phyloP scores from a whole-genome alignment of 176 grass and related monocot genomes.

The Bromus sterilis region DNA sequence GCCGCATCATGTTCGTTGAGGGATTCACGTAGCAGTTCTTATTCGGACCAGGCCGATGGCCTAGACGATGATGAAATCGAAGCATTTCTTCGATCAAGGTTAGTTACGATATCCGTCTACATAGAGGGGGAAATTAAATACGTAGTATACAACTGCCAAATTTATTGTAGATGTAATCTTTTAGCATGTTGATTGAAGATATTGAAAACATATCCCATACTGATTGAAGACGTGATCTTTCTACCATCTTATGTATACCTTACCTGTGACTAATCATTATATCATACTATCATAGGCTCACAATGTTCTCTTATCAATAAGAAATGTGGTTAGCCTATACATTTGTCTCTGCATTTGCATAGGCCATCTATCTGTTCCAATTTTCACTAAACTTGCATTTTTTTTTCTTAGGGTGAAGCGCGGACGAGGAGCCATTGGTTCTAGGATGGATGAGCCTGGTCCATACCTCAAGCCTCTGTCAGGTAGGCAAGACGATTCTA shows the following conservation, averaged over 20 bases:
- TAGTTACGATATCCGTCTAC: neutral
- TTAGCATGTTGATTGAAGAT: too few species aligned
- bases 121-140: neutral
- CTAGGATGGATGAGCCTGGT: slow-evolving; percentile 67
- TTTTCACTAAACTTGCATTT: neutral
- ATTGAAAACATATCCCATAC: neutral
- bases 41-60: slow-evolving; percentile 4
- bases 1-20: slow-evolving; percentile 5
- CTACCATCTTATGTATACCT: neutral
- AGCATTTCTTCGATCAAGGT: slow-evolving; percentile 55
- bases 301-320: neutral
- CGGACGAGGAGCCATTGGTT: slow-evolving; percentile 53
- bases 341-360: neutral
- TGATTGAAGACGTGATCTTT: neutral
- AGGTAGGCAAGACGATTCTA: neutral
- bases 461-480: slow-evolving; percentile 26
- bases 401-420: slow-evolving; percentile 38
- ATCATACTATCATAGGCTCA: neutral
- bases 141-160: neutral
- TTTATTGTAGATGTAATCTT: neutral
- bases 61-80: slow-evolving; percentile 50
- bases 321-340: neutral
- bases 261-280: neutral
- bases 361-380: neutral
- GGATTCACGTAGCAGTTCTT: neutral